phyloP scores from a whole-genome alignment of 2,329 filamentous ascomycete species.

The Monosporascus sp. region DNA sequence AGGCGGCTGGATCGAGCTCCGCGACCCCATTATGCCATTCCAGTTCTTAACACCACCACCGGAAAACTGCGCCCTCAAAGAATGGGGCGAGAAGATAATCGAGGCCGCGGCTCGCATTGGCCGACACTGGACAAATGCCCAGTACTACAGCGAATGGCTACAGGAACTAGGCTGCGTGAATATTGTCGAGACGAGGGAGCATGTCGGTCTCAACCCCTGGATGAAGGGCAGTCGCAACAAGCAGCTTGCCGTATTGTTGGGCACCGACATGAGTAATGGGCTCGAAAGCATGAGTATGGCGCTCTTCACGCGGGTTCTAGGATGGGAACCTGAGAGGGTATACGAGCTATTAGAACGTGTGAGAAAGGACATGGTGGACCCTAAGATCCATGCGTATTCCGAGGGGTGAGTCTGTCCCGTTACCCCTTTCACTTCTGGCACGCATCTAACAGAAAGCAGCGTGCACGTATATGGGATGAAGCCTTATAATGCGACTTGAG shows the following conservation, averaged over 20 bases:
- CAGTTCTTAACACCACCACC: slow-evolving; percentile 16
- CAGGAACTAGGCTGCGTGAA: slow-evolving; percentile 14
- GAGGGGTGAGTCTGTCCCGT: slow-evolving; percentile 14
- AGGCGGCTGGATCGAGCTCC: slow-evolving; percentile 20
- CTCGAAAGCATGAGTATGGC: slow-evolving; percentile 20
- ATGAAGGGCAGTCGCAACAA: slow-evolving; percentile 14
- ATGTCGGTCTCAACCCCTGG: slow-evolving; percentile 17
- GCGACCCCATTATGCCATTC: slow-evolving; percentile 21
- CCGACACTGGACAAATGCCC: slow-evolving; percentile 15
- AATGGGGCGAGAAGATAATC: slow-evolving; percentile 15
- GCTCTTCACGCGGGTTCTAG: slow-evolving; percentile 19
- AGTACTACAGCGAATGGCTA: slow-evolving; percentile 14
- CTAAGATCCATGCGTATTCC: slow-evolving; percentile 17
- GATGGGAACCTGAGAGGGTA: slow-evolving; percentile 11
- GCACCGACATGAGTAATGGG: slow-evolving; percentile 15
- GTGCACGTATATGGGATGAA: slow-evolving; percentile 13
- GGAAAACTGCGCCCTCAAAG: slow-evolving; percentile 13
- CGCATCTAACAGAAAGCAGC: slow-evolving; percentile 1
- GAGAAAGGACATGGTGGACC: slow-evolving; percentile 15
- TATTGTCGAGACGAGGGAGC: slow-evolving; percentile 13
- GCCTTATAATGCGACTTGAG: slow-evolving; percentile 1
- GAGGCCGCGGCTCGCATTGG: slow-evolving; percentile 13
- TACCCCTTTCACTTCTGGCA: neutral
- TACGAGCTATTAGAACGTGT: slow-evolving; percentile 12
- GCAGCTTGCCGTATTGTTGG: slow-evolving; percentile 14